Evolutionary conservation across 208 protist genomes (phyloP).

Genomic region (Crithidia fasciculata): DNA sequence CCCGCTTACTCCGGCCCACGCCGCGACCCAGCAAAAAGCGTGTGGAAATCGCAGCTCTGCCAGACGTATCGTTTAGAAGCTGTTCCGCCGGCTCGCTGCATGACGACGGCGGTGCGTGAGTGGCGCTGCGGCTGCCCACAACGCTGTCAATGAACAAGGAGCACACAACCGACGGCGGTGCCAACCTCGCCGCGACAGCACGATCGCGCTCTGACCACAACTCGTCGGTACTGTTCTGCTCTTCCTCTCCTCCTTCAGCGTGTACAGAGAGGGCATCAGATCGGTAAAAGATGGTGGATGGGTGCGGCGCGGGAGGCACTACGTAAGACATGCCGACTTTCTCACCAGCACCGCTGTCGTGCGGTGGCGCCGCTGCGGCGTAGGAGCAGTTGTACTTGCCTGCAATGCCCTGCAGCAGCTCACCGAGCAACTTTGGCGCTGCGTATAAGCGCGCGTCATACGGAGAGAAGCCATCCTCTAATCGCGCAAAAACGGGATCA

Average conservation of each 20-base stretch:
- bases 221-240: neutral
- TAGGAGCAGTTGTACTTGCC: constrained; percentile 68
- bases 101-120: neutral
- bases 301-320: neutral
- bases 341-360: neutral
- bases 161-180: constrained; percentile 18
- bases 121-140: neutral
- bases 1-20: constrained; percentile 44
- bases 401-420: constrained; percentile 60
- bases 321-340: no score
- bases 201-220: neutral
- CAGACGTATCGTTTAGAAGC: no score
- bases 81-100: neutral
- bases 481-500: constrained; percentile 32
- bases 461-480: constrained; percentile 40
- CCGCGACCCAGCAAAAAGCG: constrained; percentile 59
- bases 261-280: constrained; percentile 12
- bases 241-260: neutral
- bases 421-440: constrained; percentile 56
- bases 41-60: no score
- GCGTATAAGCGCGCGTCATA: constrained; percentile 62
- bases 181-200: neutral
- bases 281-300: constrained; percentile 29
- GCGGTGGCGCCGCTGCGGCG: neutral
- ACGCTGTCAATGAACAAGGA: constrained; percentile 21